Base-by-base conservation (phyloP, 179 eudicot species). In the Corrigiola litoralis region DNA sequence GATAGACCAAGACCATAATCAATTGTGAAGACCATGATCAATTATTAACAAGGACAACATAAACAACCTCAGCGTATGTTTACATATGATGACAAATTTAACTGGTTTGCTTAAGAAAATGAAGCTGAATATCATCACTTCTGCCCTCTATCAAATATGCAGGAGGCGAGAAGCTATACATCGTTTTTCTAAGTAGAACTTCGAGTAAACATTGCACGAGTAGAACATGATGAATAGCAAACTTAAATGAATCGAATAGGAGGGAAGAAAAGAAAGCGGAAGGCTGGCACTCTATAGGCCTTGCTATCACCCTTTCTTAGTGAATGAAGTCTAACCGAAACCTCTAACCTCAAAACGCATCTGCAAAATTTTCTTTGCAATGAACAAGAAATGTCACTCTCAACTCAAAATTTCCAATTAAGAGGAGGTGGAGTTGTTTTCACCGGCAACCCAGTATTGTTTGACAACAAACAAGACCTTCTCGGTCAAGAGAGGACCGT, bases 381-480 rank as follows among this genome's bases (percentile, higher is more conserved):
- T n/a, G n/a, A n/a, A n/a, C n/a, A n/a, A n/a, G n/a, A n/a, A n/a
- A n/a, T n/a, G n/a, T n/a, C n/a, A n/a, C n/a, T n/a, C 25, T 46
- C 6, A 11, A 21, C 29, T 20, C 13, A 14, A 8, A 47, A 2
- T 18, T 14, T 40, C 53, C 31, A 21, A 33, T 37, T 49, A 42
- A 12, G 75, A 47, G n/a, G 77, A 41, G 13, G 78, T 76, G 38
- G 72, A 52, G 49, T 76, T 76, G 64, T 24, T 41, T 53, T 70
- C 80, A 52, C 58, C 75, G 14, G 68, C 73, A 28, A 80, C 83
- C 80, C 80, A 76, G 42, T 76, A 76, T 47, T 76, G 78, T 49
- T 80, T 80, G 32, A 80, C 83, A 2, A 54, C 73, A 63, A 80
- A 72, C 52, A 80, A 38, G 8, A 80, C 66, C 73, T 80, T 80